Base-by-base conservation (phyloP, 1,284 basidiomycete species). In the Neolentinus lepideus region DNA sequence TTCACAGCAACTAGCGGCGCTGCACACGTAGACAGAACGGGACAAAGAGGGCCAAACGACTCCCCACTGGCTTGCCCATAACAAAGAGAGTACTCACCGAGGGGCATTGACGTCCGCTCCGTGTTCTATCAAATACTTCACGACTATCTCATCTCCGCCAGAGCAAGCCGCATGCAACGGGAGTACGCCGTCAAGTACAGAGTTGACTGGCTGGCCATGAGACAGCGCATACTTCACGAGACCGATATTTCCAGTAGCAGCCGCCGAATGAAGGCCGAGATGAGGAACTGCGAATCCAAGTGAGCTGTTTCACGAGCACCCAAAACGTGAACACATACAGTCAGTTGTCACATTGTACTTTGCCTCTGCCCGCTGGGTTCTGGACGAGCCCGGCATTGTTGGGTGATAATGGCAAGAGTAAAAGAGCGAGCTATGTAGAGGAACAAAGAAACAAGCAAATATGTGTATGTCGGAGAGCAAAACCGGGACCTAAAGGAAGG, bases 81-180 rank as follows among this genome's bases (percentile, higher is more conserved):
- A 21, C 14, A n/a, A 55, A 33, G 36, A 26, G 53, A 43, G 45
- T 29, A 65, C 65, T 67, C 55, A 88, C 88, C 88, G 78, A 60
- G 90, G 87, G 8, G 92, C 92, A 70, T 97, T 96, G 45, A 96
- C 93, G 67, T 98, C 94, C 22, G 94, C 94, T 19, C 94, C 94
- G 57, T 84, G 75, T 60, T 95, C 91, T 63, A 98, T 89, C 56
- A 98, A 75, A 64, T 94, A 78, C 65, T 83, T 82, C 26, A 96
- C 92, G 52, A 96, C 89, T 54, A 85, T 80, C 58, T 89, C 87
- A 65, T 84, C 89, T 1, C 94, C 94, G 25, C 91, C 91, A 0
- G 91, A 89, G 62, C 85, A 89, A 1, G 94, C 94, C 3, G 92
- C 93, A 67, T 98, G 94, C 14, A 98, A 78, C 1, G 94, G 94